These are phyloP conservation scores for Pseudopithomyces chartarum DNA, from an alignment of 2,329 filamentous ascomycete genomes.

Conservation along the genomic window DNA sequence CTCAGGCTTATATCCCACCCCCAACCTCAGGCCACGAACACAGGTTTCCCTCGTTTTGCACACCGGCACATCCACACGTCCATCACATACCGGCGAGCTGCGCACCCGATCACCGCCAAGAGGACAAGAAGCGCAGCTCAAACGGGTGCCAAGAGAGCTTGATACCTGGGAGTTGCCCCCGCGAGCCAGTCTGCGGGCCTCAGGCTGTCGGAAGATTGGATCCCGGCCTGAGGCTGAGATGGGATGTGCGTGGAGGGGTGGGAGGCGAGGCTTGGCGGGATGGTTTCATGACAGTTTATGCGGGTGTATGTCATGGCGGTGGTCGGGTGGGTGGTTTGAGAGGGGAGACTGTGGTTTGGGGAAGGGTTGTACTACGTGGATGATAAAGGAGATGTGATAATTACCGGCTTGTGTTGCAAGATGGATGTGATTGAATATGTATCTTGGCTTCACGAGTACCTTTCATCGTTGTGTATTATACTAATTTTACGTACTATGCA, in stretches of 20 bases:
- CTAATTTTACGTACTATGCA: too few relatives aligned
- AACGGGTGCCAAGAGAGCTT: conserved; percentile 36
- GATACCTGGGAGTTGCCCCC: conserved; percentile 7
- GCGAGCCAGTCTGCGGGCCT: neutral
- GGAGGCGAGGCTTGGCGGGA: conserved; percentile 1
- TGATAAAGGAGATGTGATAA: too few relatives aligned
- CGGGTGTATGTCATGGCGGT: neutral
- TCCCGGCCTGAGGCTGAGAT: conserved; percentile 17
- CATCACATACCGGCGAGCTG: conserved; percentile 20
- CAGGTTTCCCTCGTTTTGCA: neutral
- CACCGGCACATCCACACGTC: conserved; percentile 3
- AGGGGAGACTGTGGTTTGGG: too few relatives aligned
- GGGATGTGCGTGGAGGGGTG: conserved; percentile 10
- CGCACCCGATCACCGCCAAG: conserved; percentile 34
- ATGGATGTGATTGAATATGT: too few relatives aligned
- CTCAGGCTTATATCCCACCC: conserved; percentile 36
- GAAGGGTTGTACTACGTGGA: too few relatives aligned
- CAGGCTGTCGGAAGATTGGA: neutral
- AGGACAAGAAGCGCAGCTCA: conserved; percentile 21
- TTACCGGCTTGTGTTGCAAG: too few relatives aligned
- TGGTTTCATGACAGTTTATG: neutral
- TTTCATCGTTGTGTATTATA: too few relatives aligned
- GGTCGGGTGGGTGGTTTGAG: neutral
- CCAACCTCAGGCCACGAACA: conserved; percentile 7
- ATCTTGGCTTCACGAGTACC: too few relatives aligned